Base-by-base conservation (phyloP, 2,329 filamentous ascomycete species). In the Westerdykella sp. region DNA sequence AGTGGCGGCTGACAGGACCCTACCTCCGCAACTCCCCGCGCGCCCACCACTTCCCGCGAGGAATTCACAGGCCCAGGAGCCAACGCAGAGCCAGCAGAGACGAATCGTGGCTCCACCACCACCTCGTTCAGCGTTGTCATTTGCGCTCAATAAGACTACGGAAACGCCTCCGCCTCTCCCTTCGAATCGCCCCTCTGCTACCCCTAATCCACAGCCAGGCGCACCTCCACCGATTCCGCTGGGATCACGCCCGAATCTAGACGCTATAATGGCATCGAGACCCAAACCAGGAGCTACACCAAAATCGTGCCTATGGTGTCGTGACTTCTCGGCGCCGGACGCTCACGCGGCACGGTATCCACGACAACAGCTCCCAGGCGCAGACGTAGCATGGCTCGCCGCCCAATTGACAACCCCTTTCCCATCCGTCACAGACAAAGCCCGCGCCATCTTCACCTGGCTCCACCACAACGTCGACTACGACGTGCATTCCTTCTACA, bases 381-480 rank as follows among this genome's bases (percentile, higher is more conserved):
- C 71, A 4, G 75, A 80, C 52, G 72, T 93, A 3, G 79, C 77
- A 15, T 86, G 86, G 70, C 75, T 98, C 18, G 89, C 90, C 0
- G 77, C 79, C 40, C 79, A 85, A 40, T 77, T 97, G 15, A 95
- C 88, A 44, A 73, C 76, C 4, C 84, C 85, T 0, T 96, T 97
- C 60, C 69, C 80, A 1, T 95, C 87, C 1, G 70, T 73, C 1
- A 95, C 91, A 0, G 91, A 97, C 66, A 96, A 96, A 70, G 91
- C 93, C 2, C 79, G 93, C 22, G 88, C 82, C 2, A 87, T 98
- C 46, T 97, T 97, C 63, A 87, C 86, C 1, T 98, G 93, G 93
- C 81, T 90, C 34, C 91, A 97, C 67, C 83, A 97, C 67, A 97
- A 97, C 56, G 83, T 98, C 45, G 76, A 76, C 37, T 98, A 97